Evolutionary conservation across 345 rosid species (phyloP), one percentile per base, ranked within the genome.

Genomic region (Aquilaria malaccensis): DNA sequence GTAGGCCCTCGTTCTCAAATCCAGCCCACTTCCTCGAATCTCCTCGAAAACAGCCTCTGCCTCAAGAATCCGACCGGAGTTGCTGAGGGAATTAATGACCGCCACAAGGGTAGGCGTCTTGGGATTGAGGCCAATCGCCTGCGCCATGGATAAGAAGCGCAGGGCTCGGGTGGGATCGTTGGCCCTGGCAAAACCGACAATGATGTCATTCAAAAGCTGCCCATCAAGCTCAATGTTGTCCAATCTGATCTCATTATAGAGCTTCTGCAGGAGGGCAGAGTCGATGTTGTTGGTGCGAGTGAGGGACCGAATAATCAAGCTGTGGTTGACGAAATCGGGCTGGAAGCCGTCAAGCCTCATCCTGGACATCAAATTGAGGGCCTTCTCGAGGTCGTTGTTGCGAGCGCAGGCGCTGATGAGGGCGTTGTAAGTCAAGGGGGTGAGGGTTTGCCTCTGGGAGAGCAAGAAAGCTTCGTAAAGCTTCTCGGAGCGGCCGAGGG

Each of bases 1-100:
- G 61, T 81, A 90, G 53, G 96, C 97, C 66, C 81, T 79, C 10
- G 91, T 86, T 69, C 90, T 84, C 0, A 90, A 96, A 51, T 78
- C 81, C 65, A 84, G 56, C 46, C 96, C 96, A 45, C 87, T 84
- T 45, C 74, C 96, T 70, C 75, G 83, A 82, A 94, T 70, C 76
- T 94, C 99, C 76, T 88, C 97, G 33, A 94, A 94, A 80, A 94
- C 69, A 58, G 95, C 97, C 68, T 94, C 99, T 6, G 97, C 99
- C 76, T 90, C 99, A 5, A 55, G 57, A 43, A 79, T 80, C 81
- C 95, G 76, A 13, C 91, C 91, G 0, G 69, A 76, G 66, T 73
- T 74, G 15, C 97, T 87, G 70, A 94, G 70, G 0, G 89, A 84
- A 2, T 83, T 78, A 1, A 94, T 74, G 22, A 94, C 72, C 0